Evolutionary conservation across 441 rosid species (phyloP).

Genomic region (Erodium trifolium): DNA sequence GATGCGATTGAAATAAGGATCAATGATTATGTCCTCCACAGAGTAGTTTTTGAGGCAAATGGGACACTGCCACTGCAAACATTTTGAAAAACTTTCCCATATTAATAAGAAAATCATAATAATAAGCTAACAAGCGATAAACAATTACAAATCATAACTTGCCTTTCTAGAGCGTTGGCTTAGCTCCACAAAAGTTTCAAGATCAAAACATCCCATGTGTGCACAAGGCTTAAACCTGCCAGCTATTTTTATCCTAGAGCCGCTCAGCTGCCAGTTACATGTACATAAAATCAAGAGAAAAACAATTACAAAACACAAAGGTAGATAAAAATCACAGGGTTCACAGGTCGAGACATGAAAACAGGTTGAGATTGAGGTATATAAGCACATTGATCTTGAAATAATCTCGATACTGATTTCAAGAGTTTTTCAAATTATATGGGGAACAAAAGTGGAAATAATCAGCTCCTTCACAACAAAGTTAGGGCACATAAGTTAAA

Average conservation of each 20-base stretch:
- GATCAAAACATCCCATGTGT: slow-evolving; percentile 12
- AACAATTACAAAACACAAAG: neutral
- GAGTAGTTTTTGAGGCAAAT: slow-evolving; percentile 13
- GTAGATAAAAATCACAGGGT: neutral
- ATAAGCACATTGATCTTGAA: too few relatives aligned
- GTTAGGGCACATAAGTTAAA: neutral
- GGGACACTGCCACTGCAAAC: slow-evolving; percentile 11
- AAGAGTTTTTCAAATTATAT: neutral
- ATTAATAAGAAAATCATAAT: neutral
- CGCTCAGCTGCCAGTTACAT: slow-evolving; percentile 14
- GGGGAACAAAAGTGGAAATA: neutral
- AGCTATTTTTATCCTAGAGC: slow-evolving; percentile 11
- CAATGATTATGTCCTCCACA: slow-evolving; percentile 19
- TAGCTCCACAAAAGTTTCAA: slow-evolving; percentile 12
- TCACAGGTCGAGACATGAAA: too few relatives aligned
- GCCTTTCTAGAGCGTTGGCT: slow-evolving; percentile 8
- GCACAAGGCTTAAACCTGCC: slow-evolving; percentile 12
- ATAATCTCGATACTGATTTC: too few relatives aligned
- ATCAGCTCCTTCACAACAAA: slow-evolving; percentile 5
- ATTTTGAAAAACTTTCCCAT: neutral
- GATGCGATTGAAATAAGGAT: slow-evolving; percentile 25
- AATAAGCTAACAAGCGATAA: neutral
- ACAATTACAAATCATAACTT: neutral
- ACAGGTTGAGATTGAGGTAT: too few relatives aligned
- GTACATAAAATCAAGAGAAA: neutral